Evolutionary conservation across 352 stramenopile genomes (phyloP), one percentile per base, ranked within the genome.

Genomic region (Globisporangium barbulae): DNA sequence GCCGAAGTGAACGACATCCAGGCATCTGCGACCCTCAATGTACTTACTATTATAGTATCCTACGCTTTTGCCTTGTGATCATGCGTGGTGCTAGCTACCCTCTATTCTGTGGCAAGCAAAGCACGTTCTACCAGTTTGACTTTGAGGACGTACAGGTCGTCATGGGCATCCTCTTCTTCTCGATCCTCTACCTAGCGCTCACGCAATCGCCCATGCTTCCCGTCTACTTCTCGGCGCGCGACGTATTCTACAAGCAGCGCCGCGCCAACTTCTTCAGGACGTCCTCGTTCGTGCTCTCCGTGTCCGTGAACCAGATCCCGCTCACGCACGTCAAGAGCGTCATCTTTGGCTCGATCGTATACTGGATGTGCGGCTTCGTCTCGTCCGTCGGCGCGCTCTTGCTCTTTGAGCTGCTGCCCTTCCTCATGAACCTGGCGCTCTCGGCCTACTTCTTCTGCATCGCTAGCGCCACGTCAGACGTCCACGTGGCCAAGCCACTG

Each of bases 311-410:
- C 25, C 53, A 59, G 22, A 15, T 59, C n/a, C 53, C 53, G 5
- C 8, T 59, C 7, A n/a, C 53, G n/a, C 21, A 49, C 2, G 53
- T 12, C 5, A 35, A 59, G 12, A 49, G 33, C 35, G 21, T 59
- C 2, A 2, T 91, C 25, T 94, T 96, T 67, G 87, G 83, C n/a
- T 82, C 76, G 12, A 68, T 96, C 55, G 66, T 91, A 7, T 96
- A 94, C 69, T 96, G 79, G 72, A 86, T 94, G 73, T 83, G 87
- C 49, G 88, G 88, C 17, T 81, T 96, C 52, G 71, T 70, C 3
- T 22, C 21, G 9, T 31, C 33, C 19, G 33, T 19, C 12, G 31
- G 19, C 1, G 21, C 33, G 33, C 47, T 30, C 33, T n/a, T 59
- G 15, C 31, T 35, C 19, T 59, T 47, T 22, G 1, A 33, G 22